Evolutionary conservation across 306 rosid genomes (phyloP), one percentile per base, ranked within the genome.

Genomic region (Cicer yamashitae): DNA sequence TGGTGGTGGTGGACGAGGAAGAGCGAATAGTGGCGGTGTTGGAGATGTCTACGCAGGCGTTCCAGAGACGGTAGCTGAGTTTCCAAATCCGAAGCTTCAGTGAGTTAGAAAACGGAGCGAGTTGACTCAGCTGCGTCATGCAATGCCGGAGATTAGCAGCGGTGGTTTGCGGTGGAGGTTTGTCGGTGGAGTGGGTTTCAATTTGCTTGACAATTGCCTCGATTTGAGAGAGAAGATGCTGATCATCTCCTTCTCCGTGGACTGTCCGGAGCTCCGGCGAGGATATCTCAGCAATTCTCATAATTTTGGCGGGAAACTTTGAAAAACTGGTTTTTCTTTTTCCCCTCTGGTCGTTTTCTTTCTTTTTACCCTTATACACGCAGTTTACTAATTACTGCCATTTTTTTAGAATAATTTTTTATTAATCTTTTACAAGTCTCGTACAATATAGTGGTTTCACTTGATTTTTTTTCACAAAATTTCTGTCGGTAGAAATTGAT

Each of bases 41-140:
- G 78, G 96, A 89, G 83, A 91, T 88, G 65, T 94, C 97, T 56
- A 94, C 96, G 65, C 97, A 94, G 7, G 90, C 85, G 57, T 94
- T 94, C 98, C 98, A 94, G 79, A 94, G 96, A 73, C 96, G 97
- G 72, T 85, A 94, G 62, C 96, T 88, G 77, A 94, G 92, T 67
- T 94, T 94, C 98, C 97, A 94, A 15, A 91, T 67, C 37, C 74
- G 88, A 65, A 94, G 92, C 74, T 86, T 89, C 60, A 80, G 22
- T 5, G 94, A 80, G 85, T 89, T 87, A 3, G 93, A 68, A 68
- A 91, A 76, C 1, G 96, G 94, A 15, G 83, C 64, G 46, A 67
- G 77, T 47, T 86, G 96, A 60, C 76, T 81, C 13, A 91, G 78
- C 9, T 86, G 87, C 75, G 78, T 73, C 10, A 90, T 80, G 78